Percentiles rank a stretch among this genome's conserved stretches.
These are phyloP conservation scores for sunflower (Helianthus annuus) DNA, from an alignment of 129 eudicot species.

Conservation along the genomic window HanXRQr2.0-SUNRISE NC_035448.2:6185665-6186164, in stretches of 20 bases:
- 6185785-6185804: slow-evolving; percentile 90
- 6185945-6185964: neutral
- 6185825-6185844: slow-evolving; percentile 87
- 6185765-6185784: slow-evolving; percentile 99
- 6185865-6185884: slow-evolving; percentile 40
- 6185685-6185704: neutral
- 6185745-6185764: slow-evolving; percentile 92
- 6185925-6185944: neutral
- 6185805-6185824: slow-evolving; percentile 93
- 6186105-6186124: slow-evolving; percentile 38
- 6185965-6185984: slow-evolving; percentile 45
- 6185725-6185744: neutral
- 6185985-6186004: slow-evolving; percentile 81
- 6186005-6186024: slow-evolving; percentile 73
- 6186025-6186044: neutral
- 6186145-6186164: slow-evolving; percentile 66
- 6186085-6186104: slow-evolving; percentile 56
- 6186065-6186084: slow-evolving; percentile 45
- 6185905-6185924: neutral
- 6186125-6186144: slow-evolving; percentile 62
- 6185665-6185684: neutral
- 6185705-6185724: neutral
- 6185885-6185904: slow-evolving; percentile 29
- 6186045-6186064: slow-evolving; percentile 22
- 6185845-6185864: slow-evolving; percentile 74